These are phyloP conservation scores for Thelonectria olida DNA, from an alignment of 2,329 filamentous ascomycete species.

Conservation along the genomic window DNA sequence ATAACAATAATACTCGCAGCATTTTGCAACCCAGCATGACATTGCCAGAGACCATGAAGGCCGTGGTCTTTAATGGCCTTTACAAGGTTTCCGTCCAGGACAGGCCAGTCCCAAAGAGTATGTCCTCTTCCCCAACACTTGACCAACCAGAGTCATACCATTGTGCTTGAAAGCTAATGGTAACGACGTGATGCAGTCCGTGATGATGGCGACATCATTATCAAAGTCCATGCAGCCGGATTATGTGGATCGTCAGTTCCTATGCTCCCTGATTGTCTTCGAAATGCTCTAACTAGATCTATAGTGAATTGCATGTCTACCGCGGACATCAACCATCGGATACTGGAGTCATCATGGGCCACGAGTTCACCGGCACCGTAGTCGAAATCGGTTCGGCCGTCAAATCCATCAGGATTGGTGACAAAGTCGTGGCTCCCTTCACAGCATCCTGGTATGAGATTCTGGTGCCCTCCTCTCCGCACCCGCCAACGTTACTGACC, in stretches of 20 bases:
- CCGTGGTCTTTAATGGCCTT: slow-evolving; percentile 86
- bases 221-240: slow-evolving; percentile 84
- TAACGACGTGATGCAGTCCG: slow-evolving; percentile 57
- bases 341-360: slow-evolving; percentile 76
- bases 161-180: background rate
- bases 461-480: background rate
- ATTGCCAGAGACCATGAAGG: slow-evolving; percentile 74
- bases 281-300: background rate
- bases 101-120: slow-evolving; percentile 75
- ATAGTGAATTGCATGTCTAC: slow-evolving; percentile 85
- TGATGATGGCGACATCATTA: slow-evolving; percentile 77
- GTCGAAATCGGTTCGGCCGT: slow-evolving; percentile 74
- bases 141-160: background rate
- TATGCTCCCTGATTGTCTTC: background rate
- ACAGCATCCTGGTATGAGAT: slow-evolving; percentile 76
- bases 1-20: background rate
- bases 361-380: slow-evolving; percentile 86
- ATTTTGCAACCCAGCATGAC: slow-evolving; percentile 39
- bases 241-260: slow-evolving; percentile 85
- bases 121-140: background rate
- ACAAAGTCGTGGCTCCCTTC: slow-evolving; percentile 85
- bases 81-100: slow-evolving; percentile 80
- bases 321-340: slow-evolving; percentile 79
- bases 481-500: slow-evolving; percentile 8
- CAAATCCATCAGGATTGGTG: slow-evolving; percentile 74